A percentile compares a stretch with the other conserved stretches of the same genome.
phyloP scores from a whole-genome alignment of 192 early-diverging fungal genomes.

The Gonapodya prolifera region DNA sequence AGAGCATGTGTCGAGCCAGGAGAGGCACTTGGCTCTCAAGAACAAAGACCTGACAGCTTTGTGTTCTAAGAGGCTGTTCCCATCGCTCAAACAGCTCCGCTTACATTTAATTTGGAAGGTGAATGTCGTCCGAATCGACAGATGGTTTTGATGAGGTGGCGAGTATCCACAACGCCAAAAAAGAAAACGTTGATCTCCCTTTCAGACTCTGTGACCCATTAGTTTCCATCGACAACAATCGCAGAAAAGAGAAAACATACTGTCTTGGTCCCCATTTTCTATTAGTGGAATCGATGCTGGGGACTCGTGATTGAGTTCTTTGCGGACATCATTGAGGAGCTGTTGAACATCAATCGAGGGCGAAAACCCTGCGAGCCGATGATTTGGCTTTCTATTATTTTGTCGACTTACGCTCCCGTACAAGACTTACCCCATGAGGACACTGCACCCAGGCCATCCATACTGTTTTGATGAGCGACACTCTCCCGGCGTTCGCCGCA shows the following conservation, averaged over 20 bases:
- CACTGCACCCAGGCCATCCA: background rate
- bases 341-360: background rate
- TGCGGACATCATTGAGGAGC: background rate
- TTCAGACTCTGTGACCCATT: background rate
- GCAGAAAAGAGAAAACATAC: background rate
- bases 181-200: conserved; percentile 23
- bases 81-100: background rate
- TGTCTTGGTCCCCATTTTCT: background rate
- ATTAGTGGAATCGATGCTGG: background rate
- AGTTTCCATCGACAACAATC: background rate
- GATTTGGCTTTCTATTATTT: no score
- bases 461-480: background rate
- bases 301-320: background rate
- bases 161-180: conserved; percentile 24
- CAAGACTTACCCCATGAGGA: background rate
- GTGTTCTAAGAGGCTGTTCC: background rate
- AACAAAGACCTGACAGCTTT: conserved; percentile 32
- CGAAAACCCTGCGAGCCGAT: background rate
- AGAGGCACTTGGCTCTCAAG: conserved; percentile 30
- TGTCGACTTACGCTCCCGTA: no score
- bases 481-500: background rate
- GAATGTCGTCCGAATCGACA: conserved; percentile 19
- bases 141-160: conserved; percentile 37
- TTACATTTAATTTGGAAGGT: conserved; percentile 9
- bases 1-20: conserved; percentile 29